phyloP scores from a whole-genome alignment of 768 basidiomycete species.

The Paxillus involutus region DNA sequence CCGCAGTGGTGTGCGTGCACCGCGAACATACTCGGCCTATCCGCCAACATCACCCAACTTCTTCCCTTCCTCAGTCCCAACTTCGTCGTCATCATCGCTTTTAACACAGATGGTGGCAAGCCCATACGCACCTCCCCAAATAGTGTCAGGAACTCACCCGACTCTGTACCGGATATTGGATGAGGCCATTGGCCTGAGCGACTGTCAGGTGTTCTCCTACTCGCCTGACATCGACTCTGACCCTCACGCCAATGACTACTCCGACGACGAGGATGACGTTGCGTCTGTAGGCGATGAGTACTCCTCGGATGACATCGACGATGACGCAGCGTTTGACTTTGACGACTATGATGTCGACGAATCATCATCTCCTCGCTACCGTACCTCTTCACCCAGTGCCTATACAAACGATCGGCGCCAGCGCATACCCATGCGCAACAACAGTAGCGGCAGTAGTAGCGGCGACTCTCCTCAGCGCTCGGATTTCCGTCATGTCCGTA shows the following conservation, averaged over 20 bases:
- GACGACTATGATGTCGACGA: constrained; percentile 80
- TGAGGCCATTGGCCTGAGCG: constrained; percentile 84
- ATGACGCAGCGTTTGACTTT: constrained; percentile 73
- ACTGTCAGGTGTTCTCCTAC: constrained; percentile 96
- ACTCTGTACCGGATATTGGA: constrained; percentile 84
- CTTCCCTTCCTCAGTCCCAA: constrained; percentile 72
- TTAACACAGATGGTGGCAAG: constrained; percentile 55
- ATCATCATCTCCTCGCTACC: constrained; percentile 15
- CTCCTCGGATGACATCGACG: constrained; percentile 70
- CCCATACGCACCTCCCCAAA: constrained; percentile 70
- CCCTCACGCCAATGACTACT: constrained; percentile 84
- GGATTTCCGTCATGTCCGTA: constrained; percentile 45
- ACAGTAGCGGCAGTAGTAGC: constrained; percentile 37
- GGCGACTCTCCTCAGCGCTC: constrained; percentile 31
- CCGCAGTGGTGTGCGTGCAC: constrained; percentile 62
- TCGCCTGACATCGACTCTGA: constrained; percentile 91
- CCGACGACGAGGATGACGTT: constrained; percentile 76
- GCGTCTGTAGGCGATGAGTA: constrained; percentile 66
- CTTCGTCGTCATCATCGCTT: constrained; percentile 71
- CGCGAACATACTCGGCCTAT: constrained; percentile 85
- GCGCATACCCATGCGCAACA: constrained; percentile 22
- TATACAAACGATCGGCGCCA: constrained; percentile 3
- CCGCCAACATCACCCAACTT: constrained; percentile 71
- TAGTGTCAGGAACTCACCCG: constrained; percentile 84
- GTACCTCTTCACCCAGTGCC: constrained; percentile 9